A percentile compares a stretch with the other conserved stretches of the same genome.
These are phyloP conservation scores for Tranzscheliella williamsii DNA, from an alignment of 1,284 basidiomycete genomes.

Conservation along the genomic window DNA sequence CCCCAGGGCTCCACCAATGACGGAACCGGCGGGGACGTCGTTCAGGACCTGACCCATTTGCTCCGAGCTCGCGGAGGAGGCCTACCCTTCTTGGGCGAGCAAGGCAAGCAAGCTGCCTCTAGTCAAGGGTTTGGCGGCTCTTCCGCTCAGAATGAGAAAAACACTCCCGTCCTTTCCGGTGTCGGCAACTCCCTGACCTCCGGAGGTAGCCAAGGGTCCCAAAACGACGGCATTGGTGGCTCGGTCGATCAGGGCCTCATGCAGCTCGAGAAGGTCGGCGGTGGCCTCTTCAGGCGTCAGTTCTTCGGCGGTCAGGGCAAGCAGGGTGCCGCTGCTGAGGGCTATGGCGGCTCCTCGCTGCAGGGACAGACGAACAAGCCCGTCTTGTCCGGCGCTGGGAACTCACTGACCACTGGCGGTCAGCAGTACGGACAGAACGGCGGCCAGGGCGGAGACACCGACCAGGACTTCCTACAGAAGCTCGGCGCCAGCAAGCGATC, in stretches of 20 bases:
- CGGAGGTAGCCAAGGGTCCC: slow-evolving; percentile 9
- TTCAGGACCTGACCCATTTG: not conserved
- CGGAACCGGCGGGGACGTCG: not conserved
- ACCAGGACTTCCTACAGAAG: slow-evolving; percentile 8
- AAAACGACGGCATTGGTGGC: slow-evolving; percentile 16
- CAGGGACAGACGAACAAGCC: slow-evolving; percentile 16
- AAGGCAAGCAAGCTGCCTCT: slow-evolving; percentile 1
- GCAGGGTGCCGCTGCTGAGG: slow-evolving; percentile 12
- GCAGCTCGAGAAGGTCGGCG: slow-evolving; percentile 9
- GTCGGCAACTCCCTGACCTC: slow-evolving; percentile 13
- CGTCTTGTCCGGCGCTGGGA: slow-evolving; percentile 13
- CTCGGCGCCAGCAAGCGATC: slow-evolving; percentile 7
- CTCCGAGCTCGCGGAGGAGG: not conserved
- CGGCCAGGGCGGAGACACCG: slow-evolving; percentile 8
- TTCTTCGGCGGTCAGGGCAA: slow-evolving; percentile 6
- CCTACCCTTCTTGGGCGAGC: not conserved
- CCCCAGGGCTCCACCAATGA: not conserved
- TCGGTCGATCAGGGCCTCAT: slow-evolving; percentile 10
- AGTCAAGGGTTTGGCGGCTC: slow-evolving; percentile 10
- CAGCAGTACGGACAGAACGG: slow-evolving; percentile 10
- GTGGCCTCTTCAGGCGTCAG: slow-evolving; percentile 4
- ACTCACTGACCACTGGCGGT: slow-evolving; percentile 14
- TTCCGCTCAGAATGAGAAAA: slow-evolving; percentile 9
- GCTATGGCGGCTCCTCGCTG: slow-evolving; percentile 7
- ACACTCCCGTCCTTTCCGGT: slow-evolving; percentile 9